Evolutionary conservation across 768 basidiomycete genomes (phyloP).

Genomic region (Xerocomus potaroensis): DNA sequence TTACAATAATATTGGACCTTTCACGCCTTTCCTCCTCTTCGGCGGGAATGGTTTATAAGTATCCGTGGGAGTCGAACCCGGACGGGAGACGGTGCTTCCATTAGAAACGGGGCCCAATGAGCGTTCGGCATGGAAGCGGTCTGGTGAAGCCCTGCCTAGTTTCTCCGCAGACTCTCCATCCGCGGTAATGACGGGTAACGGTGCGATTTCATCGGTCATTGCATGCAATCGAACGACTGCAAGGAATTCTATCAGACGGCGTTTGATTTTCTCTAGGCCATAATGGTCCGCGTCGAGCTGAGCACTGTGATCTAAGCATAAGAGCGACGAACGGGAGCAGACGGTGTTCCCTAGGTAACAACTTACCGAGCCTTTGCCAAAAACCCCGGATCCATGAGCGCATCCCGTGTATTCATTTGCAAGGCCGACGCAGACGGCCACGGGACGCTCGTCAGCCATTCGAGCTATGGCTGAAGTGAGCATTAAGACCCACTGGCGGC

Average conservation of each 20-base stretch:
- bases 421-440: slow-evolving; percentile 54
- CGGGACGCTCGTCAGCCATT: slow-evolving; percentile 84
- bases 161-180: slow-evolving; percentile 16
- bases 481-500: neutral
- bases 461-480: slow-evolving; percentile 44
- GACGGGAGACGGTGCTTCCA: slow-evolving; percentile 12
- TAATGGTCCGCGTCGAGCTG: slow-evolving; percentile 91
- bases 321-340: neutral
- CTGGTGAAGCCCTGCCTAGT: slow-evolving; percentile 14
- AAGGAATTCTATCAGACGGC: slow-evolving; percentile 85
- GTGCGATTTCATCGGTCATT: slow-evolving; percentile 19
- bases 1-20: slow-evolving; percentile 71
- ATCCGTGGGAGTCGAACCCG: slow-evolving; percentile 4
- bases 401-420: slow-evolving; percentile 26
- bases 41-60: slow-evolving; percentile 2
- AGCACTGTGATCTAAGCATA: slow-evolving; percentile 20
- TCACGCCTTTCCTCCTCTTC: slow-evolving; percentile 41
- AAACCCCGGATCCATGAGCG: slow-evolving; percentile 53
- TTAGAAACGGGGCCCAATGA: slow-evolving; percentile 17
- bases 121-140: slow-evolving; percentile 18
- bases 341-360: neutral
- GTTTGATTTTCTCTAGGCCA: slow-evolving; percentile 90
- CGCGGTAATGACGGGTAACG: neutral
- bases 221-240: slow-evolving; percentile 69
- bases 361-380: slow-evolving; percentile 57